These are phyloP conservation scores for Hemileccinum impolitum DNA, from an alignment of 768 basidiomycete species.

Conservation along the genomic window DNA sequence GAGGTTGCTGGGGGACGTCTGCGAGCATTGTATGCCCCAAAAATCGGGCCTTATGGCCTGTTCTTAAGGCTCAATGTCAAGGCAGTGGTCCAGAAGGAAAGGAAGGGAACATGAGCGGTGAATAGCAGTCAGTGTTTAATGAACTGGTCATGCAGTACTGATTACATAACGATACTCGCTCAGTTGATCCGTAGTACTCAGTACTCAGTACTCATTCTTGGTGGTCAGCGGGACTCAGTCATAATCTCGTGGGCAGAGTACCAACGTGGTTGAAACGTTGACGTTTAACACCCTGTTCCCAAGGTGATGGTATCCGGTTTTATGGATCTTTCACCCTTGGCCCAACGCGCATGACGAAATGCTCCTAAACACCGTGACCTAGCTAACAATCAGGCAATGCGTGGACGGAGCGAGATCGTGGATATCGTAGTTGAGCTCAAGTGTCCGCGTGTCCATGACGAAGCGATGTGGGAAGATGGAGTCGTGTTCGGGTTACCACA, in stretches of 20 bases:
- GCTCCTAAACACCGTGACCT: neutral
- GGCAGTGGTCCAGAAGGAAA: slow-evolving; percentile 22
- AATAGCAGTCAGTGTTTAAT: slow-evolving; percentile 12
- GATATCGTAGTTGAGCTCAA: too few species aligned
- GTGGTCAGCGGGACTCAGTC: neutral
- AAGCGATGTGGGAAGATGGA: too few species aligned
- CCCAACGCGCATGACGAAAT: slow-evolving; percentile 12
- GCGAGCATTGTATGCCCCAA: slow-evolving; percentile 22
- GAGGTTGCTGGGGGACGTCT: slow-evolving; percentile 19
- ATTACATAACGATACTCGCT: slow-evolving; percentile 21
- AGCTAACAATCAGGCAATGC: slow-evolving; percentile 9
- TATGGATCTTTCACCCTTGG: slow-evolving; percentile 35
- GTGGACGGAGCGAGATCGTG: too few species aligned
- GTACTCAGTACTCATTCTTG: too few species aligned
- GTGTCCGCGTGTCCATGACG: too few species aligned
- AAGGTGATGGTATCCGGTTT: slow-evolving; percentile 16
- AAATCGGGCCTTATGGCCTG: slow-evolving; percentile 24
- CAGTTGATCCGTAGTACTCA: too few species aligned
- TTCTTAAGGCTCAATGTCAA: slow-evolving; percentile 26
- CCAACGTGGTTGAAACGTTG: neutral
- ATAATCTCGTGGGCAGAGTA: too few species aligned
- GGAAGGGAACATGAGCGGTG: slow-evolving; percentile 23
- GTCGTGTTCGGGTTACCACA: slow-evolving; percentile 9
- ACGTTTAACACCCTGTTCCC: too few species aligned
- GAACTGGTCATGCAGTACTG: slow-evolving; percentile 20